Base-by-base conservation (phyloP, 345 rosid genomes). In the Iberis pinnata region DNA sequence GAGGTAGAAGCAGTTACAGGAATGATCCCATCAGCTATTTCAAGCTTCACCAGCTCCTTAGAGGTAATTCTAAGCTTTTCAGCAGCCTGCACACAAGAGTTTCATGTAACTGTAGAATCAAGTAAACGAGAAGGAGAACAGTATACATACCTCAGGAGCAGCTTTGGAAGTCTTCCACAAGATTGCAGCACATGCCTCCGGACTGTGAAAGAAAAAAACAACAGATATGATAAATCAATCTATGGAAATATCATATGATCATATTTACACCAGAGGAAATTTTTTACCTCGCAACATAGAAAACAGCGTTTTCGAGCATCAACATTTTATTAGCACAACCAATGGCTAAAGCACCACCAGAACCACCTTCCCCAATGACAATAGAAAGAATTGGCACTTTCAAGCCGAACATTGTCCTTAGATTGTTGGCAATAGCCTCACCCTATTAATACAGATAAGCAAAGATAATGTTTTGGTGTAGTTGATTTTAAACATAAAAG, bases 291-390 rank as follows among this genome's bases (percentile, higher is more conserved):
- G 98, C 96, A 59, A 92, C 95, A 71, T 83, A 92, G 71, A 92
- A 88, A 57, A 88, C 95, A 20, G 96, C 86, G 48, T 88, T 92
- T 77, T 88, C 98, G 62, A 88, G 88, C 98, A 88, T 92, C 53
- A 88, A 53, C 77, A 92, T 62, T 58, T 84, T 83, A 72, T 92
- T 92, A 48, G 88, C 89, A 78, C 96, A 88, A 29, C 86, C 96
- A 69, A 92, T 88, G 62, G 98, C 98, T 69, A 92, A 63, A 64
- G 96, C 98, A 70, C 98, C 98, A 46, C 98, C 98, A 80, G 96
- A 88, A 56, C 98, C 98, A 77, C 98, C 98, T 75, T 92, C 98
- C 46, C 95, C 96, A 32, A 88, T 85, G 67, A 92, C 95, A 60
- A 92, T 85, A 22, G 98, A 83, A 67, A 92, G 56, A 57, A 92